Base-by-base conservation (phyloP, 371 early-diverging fungal species). In the Apophysomyces elegans region DNA sequence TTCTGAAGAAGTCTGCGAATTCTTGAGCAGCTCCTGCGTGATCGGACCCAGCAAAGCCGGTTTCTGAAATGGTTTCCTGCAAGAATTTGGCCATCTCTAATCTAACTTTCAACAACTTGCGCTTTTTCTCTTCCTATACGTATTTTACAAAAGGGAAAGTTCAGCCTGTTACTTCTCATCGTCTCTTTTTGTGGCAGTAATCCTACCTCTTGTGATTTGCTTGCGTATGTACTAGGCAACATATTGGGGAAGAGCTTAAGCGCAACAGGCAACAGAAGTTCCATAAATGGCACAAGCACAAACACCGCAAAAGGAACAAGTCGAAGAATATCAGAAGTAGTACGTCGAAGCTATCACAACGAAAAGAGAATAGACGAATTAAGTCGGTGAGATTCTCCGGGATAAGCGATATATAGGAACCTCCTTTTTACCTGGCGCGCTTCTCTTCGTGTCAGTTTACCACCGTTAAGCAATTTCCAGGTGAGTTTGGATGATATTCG, bases 161-260 rank as follows among this genome's bases (percentile, higher is more conserved):
- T 26, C 32, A 26, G 32, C 47, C 16, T 9, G 4, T 57, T 12
- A 21, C n/a, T 38, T 46, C n/a, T n/a, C 12, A 41, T 3, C 1
- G 12, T 21, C 5, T 8, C 57, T 9, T 37, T 41, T 16, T 47
- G 7, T 26, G 7, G 9, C 16, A 44, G 5, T 43, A 13, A 12
- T 58, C 58, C 72, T 74, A 88, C 90, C 77, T 85, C 91, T 66
- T 87, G 86, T 69, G 85, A 91, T 76, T 95, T 93, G 87, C 91
- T 90, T 76, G 95, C 96, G 77, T 94, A 99, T 4, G 99, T 97
- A 65, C 92, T 92, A 4, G 99, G 99, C 44, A 99, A 77, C 95
- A 99, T 95, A 73, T 95, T 93, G 39, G 99, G 99, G 90, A 97
- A 99, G 56, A 99, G 76, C 74, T 94, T 93, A 39, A 99, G 80